A percentile compares a stretch with the other conserved stretches of the same genome.
Conservation (phyloP, 208 protist species). For the Leishmania amazonensis region DNA sequence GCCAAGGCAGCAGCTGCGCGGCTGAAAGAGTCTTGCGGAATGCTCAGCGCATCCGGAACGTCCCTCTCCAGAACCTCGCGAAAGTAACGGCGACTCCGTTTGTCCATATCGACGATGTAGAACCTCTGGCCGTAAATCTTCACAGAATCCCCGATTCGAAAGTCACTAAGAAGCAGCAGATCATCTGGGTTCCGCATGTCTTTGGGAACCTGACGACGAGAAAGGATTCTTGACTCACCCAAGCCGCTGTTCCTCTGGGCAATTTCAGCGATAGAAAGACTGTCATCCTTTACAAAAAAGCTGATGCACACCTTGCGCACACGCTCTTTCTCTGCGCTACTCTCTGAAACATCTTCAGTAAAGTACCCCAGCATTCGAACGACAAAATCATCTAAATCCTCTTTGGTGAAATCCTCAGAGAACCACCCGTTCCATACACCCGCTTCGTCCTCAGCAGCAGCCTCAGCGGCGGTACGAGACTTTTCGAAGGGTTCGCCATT, state of each 20-base stretch:
- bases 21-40: conserved; percentile 57
- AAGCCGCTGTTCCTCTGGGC: conserved; percentile 82
- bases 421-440: conserved; percentile 77
- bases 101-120: conserved; percentile 82
- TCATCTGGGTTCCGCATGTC: conserved; percentile 38
- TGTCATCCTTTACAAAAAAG: conserved; percentile 82
- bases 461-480: conserved; percentile 6
- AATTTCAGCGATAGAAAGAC: conserved; percentile 73
- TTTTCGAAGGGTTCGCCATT: conserved; percentile 34
- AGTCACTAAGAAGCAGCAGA: conserved; percentile 73
- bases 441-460: conserved; percentile 19
- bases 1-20: conserved; percentile 18
- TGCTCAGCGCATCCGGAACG: conserved; percentile 38
- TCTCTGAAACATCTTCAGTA: conserved; percentile 70
- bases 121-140: conserved; percentile 76
- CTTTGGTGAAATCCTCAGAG: conserved; percentile 58
- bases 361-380: conserved; percentile 84
- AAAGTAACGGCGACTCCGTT: conserved; percentile 74
- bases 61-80: conserved; percentile 48
- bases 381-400: conserved; percentile 72
- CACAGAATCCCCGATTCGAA: conserved; percentile 70
- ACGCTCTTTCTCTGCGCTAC: conserved; percentile 51
- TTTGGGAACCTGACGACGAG: conserved; percentile 79
- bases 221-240: conserved; percentile 66
- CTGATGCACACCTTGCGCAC: conserved; percentile 78